Base-by-base conservation (phyloP, 176 grass and related monocot genomes). In the Avena atlantica region DNA sequence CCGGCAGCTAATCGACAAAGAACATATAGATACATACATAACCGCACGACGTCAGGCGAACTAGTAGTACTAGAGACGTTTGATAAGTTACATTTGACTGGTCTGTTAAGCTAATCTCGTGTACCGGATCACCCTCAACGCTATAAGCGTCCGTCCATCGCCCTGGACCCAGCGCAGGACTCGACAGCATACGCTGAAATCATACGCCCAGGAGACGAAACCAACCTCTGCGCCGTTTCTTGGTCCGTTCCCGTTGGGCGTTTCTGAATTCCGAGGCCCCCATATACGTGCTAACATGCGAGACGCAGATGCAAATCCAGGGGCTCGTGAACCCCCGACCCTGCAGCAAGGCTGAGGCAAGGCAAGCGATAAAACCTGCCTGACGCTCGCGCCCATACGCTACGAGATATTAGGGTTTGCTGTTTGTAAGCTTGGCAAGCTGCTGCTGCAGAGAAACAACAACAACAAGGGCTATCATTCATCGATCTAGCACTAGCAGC, bases 341-440 rank as follows among this genome's bases (percentile, higher is more conserved):
- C 25, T 59, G 65, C 73, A 5, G 74, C 69, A 48, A 82, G 37
- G 37, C 61, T 29, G 8, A 59, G 59, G 29, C 14, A 36, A 69
- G 14, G 89, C 58, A 37, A 37, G 29, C n/a, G 51, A 68, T 84
- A 48, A 37, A 57, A 64, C 77, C 2, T 27, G 61, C 68, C 10
- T 76, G 68, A 53, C 78, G 50, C 81, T 79, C 76, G 50, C 76
- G 21, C 71, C 16, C 52, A 53, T 40, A 81, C 50, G 60, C 85
- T 29, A 84, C 58, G 44, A 25, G 81, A 64, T 29, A 27, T 0
- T 84, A 76, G 87, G 36, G 80, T 88, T 76, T 80, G 76, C 42
- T 47, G 89, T 37, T 91, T 87, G 85, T n/a, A n/a, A n/a, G 8
- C 12, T 90, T 82, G 81, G 87, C 80, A 36, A 82, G 78, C 42